Percentiles rank a stretch among this genome's conserved stretches.
Evolutionary conservation across 2,329 filamentous ascomycete species (phyloP).

Genomic region (Penicillium janthinellum): DNA sequence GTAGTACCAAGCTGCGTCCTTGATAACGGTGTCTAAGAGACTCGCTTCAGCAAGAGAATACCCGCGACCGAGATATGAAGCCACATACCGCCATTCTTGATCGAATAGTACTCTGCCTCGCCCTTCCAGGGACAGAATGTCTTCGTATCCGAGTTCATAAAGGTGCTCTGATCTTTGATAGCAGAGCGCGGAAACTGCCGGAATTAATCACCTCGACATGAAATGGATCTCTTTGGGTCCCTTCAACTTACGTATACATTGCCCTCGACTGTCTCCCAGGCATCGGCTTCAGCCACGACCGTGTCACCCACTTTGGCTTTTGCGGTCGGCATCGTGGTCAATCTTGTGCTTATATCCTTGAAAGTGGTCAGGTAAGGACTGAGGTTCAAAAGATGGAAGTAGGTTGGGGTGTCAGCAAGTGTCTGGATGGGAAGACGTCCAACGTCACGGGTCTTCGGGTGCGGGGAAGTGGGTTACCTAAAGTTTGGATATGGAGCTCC

Average conservation of each 20-base stretch:
- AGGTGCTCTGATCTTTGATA: conserved; percentile 47
- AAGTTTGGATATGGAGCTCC: background rate
- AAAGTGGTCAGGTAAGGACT: background rate
- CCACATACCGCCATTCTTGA: conserved; percentile 51
- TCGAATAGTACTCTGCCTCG: conserved; percentile 58
- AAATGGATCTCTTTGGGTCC: too few species aligned
- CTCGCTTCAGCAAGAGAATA: background rate
- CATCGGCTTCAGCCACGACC: conserved; percentile 53
- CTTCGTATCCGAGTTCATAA: conserved; percentile 49
- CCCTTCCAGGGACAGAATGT: conserved; percentile 62
- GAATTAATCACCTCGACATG: background rate
- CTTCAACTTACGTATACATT: conserved; percentile 54
- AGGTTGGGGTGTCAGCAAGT: background rate
- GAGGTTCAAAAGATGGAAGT: background rate
- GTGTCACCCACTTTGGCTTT: conserved; percentile 54
- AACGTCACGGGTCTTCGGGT: background rate
- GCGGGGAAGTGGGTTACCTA: background rate
- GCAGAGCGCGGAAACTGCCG: conserved; percentile 49
- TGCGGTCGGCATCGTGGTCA: conserved; percentile 39
- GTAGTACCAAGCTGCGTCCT: conserved; percentile 64
- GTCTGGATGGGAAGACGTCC: background rate
- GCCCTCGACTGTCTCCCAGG: conserved; percentile 59
- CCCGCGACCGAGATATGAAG: too few species aligned
- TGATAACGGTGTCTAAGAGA: conserved; percentile 46
- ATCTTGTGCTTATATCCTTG: background rate